Percentiles rank a stretch among this genome's conserved stretches.
These are phyloP conservation scores for Aspergillus sp. DNA, from an alignment of 2,329 filamentous ascomycete species.

Conservation along the genomic window DNA sequence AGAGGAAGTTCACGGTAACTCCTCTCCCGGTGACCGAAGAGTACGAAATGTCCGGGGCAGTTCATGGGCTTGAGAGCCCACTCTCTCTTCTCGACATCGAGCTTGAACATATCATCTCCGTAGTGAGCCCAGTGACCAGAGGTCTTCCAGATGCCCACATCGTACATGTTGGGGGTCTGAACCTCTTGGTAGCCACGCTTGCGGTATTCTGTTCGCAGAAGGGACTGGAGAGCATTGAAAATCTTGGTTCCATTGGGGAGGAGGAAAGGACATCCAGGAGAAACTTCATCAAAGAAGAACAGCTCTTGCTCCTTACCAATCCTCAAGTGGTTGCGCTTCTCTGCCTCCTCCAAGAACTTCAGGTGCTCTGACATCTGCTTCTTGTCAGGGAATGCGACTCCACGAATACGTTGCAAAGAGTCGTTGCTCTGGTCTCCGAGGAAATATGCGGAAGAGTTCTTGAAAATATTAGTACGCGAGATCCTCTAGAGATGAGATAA, in stretches of 20 bases:
- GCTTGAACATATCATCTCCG: conserved; percentile 93
- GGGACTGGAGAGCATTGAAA: conserved; percentile 80
- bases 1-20: conserved; percentile 88
- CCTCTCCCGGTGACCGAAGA: conserved; percentile 77
- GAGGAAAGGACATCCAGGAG: conserved; percentile 91
- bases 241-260: conserved; percentile 89
- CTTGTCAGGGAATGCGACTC: conserved; percentile 96
- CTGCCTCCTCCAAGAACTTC: conserved; percentile 95
- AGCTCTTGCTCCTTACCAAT: conserved; percentile 95
- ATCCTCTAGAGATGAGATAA: background rate
- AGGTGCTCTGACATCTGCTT: conserved; percentile 89
- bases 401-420: conserved; percentile 92
- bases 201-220: conserved; percentile 84
- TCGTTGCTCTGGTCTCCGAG: conserved; percentile 90
- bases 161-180: conserved; percentile 94
- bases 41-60: conserved; percentile 88
- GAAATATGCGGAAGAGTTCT: conserved; percentile 81
- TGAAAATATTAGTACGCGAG: background rate
- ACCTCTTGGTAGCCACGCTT: conserved; percentile 93
- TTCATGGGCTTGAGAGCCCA: conserved; percentile 97
- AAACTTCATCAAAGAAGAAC: conserved; percentile 92
- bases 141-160: conserved; percentile 85
- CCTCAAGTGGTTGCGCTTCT: conserved; percentile 90
- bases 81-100: conserved; percentile 73
- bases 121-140: conserved; percentile 94